phyloP scores from a whole-genome alignment of 495 filamentous ascomycete species.

The Xylaria flabelliformis region DNA sequence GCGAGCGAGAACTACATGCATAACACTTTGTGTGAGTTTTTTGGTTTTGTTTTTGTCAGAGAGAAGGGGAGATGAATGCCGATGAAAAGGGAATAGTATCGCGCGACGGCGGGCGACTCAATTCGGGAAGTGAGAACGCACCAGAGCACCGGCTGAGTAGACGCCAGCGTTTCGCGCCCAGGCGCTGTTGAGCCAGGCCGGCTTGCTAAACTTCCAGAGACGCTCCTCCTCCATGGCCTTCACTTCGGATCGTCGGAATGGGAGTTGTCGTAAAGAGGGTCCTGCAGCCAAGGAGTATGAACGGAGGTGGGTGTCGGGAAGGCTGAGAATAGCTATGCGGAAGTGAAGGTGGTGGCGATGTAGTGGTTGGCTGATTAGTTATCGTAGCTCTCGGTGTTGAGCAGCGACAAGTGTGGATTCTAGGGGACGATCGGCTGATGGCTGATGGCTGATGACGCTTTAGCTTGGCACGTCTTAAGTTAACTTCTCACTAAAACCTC shows the following conservation, averaged over 20 bases:
- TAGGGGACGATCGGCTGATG: background rate
- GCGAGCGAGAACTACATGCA: constrained; percentile 84
- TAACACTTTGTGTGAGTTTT: no score
- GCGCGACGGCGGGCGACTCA: background rate
- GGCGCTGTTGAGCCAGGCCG: constrained; percentile 89
- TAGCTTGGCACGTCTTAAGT: background rate
- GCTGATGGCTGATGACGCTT: background rate
- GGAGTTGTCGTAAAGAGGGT: background rate
- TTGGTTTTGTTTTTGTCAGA: no score
- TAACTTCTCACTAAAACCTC: background rate
- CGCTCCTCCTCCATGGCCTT: constrained; percentile 64
- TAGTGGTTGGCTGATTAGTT: background rate
- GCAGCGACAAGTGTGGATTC: background rate
- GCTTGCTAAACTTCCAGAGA: constrained; percentile 79
- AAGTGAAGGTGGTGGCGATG: background rate
- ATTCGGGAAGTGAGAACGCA: constrained; percentile 51
- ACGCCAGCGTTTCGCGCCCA: constrained; percentile 81
- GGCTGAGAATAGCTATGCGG: background rate
- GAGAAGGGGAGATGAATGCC: background rate
- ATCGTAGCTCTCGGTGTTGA: background rate
- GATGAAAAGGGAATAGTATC: background rate
- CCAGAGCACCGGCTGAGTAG: constrained; percentile 84
- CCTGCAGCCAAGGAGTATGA: background rate
- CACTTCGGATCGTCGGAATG: constrained; percentile 9
- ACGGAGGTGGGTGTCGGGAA: background rate